These are phyloP conservation scores for Trametes cingulata DNA, from an alignment of 768 basidiomycete species.

Conservation along the genomic window DNA sequence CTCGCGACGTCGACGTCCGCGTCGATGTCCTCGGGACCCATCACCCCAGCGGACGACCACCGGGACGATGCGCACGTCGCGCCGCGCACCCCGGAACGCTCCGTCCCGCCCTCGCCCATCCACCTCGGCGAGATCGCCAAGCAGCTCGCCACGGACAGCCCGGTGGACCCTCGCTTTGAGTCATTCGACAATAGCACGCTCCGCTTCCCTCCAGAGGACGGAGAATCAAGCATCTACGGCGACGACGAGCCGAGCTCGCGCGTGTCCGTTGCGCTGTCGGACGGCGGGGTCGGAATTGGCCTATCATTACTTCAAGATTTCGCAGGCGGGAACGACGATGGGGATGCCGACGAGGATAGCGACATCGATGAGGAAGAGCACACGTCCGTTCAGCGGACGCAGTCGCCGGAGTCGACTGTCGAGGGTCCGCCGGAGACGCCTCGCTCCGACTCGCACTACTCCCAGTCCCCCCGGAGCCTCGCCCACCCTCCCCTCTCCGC, in stretches of 20 bases:
- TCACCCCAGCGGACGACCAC: slow-evolving; percentile 13
- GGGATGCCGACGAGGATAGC: slow-evolving; percentile 27
- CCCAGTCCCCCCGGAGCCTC: slow-evolving; percentile 6
- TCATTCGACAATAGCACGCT: slow-evolving; percentile 1
- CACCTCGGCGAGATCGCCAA: slow-evolving; percentile 13
- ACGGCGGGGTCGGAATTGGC: slow-evolving; percentile 70
- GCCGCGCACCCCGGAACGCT: background rate
- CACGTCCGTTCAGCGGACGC: background rate
- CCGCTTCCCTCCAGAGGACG: slow-evolving; percentile 1
- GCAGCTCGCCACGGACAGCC: slow-evolving; percentile 15
- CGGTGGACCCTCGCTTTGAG: slow-evolving; percentile 8
- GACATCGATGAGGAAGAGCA: background rate
- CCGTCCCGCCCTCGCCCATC: slow-evolving; percentile 5
- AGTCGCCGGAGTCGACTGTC: slow-evolving; percentile 14
- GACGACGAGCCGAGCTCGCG: slow-evolving; percentile 29
- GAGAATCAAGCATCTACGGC: slow-evolving; percentile 10
- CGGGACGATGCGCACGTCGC: slow-evolving; percentile 5
- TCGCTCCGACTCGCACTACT: slow-evolving; percentile 16
- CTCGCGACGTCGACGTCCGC: slow-evolving; percentile 8
- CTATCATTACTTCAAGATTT: slow-evolving; percentile 61
- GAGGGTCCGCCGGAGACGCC: background rate
- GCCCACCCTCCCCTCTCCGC: background rate
- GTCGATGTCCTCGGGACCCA: slow-evolving; percentile 7
- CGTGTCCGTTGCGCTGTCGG: slow-evolving; percentile 45
- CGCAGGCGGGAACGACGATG: slow-evolving; percentile 37